A percentile compares a stretch with the other conserved stretches of the same genome.
Conservation (phyloP, 1,139 yeast species). For the Protomyces inundatus region DNA sequence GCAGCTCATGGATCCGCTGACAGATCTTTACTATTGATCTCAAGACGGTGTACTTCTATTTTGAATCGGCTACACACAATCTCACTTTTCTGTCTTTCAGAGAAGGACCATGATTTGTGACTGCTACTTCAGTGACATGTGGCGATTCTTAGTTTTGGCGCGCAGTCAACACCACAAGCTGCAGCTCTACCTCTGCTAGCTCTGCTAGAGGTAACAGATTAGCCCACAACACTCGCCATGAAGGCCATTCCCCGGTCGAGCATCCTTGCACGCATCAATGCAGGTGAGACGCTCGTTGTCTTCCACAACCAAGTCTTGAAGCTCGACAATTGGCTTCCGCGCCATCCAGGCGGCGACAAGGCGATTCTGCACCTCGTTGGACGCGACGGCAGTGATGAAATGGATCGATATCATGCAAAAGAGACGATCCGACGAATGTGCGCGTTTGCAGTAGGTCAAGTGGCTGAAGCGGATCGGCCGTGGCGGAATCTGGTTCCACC, state of each 20-base stretch:
- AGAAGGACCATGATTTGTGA: no score
- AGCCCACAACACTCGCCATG: not conserved
- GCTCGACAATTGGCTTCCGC: slow-evolving; percentile 62
- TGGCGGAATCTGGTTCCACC: slow-evolving; percentile 84
- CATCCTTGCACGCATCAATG: slow-evolving; percentile 7
- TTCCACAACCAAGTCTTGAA: slow-evolving; percentile 57
- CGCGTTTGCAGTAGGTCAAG: slow-evolving; percentile 58
- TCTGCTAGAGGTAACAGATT: no score
- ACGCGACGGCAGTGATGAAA: slow-evolving; percentile 84
- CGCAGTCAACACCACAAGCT: no score
- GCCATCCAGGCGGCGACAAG: slow-evolving; percentile 86
- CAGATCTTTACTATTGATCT: no score
- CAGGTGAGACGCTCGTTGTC: slow-evolving; percentile 66
- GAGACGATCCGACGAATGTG: slow-evolving; percentile 51
- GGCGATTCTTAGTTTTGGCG: no score
- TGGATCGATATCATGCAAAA: slow-evolving; percentile 64
- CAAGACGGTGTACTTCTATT: no score
- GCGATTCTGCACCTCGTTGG: slow-evolving; percentile 82
- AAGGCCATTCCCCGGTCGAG: not conserved
- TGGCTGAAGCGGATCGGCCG: slow-evolving; percentile 42
- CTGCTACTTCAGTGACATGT: no score
- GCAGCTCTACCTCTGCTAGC: no score
- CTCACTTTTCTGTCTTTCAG: no score
- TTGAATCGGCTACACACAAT: no score
- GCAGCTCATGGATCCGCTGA: no score